Evolutionary conservation across 371 early-diverging fungal species (phyloP), one percentile per base, ranked within the genome.

Genomic region (Apophysomyces variabilis): DNA sequence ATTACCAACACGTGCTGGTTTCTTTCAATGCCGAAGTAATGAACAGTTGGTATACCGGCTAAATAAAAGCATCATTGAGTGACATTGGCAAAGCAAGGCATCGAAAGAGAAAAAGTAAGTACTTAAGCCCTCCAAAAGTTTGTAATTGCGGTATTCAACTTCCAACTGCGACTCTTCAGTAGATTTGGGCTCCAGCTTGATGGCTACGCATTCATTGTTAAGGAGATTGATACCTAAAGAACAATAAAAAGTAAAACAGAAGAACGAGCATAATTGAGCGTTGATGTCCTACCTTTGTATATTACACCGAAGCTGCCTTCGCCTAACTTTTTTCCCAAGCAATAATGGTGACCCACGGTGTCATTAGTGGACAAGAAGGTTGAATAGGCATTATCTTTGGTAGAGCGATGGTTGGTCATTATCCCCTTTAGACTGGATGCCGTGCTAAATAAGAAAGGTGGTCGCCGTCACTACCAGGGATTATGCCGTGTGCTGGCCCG

Each of bases 271-370:
- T 5, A 38, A 11, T 64, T 12, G 13, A 16, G 16, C n/a, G 45
- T 45, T 14, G 21, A 8, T 57, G 26, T 66, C 69, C 64, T 84
- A 90, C 99, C 99, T 90, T 97, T 96, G 77, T 97, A 97, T 66
- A 98, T 94, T 66, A 96, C 92, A 57, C 99, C 99, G 85, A 98
- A 98, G 68, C 92, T 91, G 45, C 99, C 99, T 78, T 97, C 98
- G 46, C 98, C 99, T 73, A 98, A 91, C 80, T 95, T 95, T 77
- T 92, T 92, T 58, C 96, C 97, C 12, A 98, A 95, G 71, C 88
- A 89, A 79, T 94, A 98, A 77, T 97, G 98, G 12, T 92, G 93
- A 21, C 99, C 99, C 13, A 98, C 96, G 57, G 88, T 84, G 54
- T 16, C n/a, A 46, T 88, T 88, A 60, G 85, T 81, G 1, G 76